Evolutionary conservation across 345 rosid species (phyloP), one percentile per base, ranked within the genome.

Genomic region (Citrus trifoliata): DNA sequence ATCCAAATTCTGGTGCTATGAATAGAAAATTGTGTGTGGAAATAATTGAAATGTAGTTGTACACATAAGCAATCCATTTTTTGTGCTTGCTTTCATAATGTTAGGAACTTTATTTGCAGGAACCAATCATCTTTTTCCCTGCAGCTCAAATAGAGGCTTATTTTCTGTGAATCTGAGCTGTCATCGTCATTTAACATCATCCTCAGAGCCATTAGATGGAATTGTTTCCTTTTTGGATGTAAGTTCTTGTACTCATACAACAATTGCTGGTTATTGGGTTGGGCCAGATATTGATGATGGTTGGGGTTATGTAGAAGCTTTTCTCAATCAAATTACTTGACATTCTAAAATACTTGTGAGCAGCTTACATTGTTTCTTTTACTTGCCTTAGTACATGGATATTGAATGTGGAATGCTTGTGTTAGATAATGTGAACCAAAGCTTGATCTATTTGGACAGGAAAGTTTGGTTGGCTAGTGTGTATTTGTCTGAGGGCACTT

Each of bases 281-380:
- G 92, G 93, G 70, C 97, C 92, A 24, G 95, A 93, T 83, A 71
- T 80, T 62, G 92, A 93, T 38, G 95, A 93, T 82, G 95, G 91
- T 69, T 88, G 97, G 87, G 97, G 95, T 77, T 86, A 76, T 82
- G 85, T 93, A 63, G 89, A 91, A 86, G 95, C 90, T 68, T 89
- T 77, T 42, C 59, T 91, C 63, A 67, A 84, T 77, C 77, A 25
- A 73, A 76, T 76, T 70, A 71, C 74, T 72, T 87, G 85, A 88
- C 78, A 69, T 66, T 70, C 19, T 53, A 12, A 3, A 22, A 13
- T 13, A 18, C 16, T 76, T 25, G 42, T 61, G 70, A 78, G 51
- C 73, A 67, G 12, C 46, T 76, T 73, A 61, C 73, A 21, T 73
- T 38, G 55, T 22, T 63, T 28, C 22, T 69, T 30, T 74, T 42